These are phyloP conservation scores for Trifolium subterraneum DNA, from an alignment of 306 rosid genomes.

Conservation along the genomic window DNA sequence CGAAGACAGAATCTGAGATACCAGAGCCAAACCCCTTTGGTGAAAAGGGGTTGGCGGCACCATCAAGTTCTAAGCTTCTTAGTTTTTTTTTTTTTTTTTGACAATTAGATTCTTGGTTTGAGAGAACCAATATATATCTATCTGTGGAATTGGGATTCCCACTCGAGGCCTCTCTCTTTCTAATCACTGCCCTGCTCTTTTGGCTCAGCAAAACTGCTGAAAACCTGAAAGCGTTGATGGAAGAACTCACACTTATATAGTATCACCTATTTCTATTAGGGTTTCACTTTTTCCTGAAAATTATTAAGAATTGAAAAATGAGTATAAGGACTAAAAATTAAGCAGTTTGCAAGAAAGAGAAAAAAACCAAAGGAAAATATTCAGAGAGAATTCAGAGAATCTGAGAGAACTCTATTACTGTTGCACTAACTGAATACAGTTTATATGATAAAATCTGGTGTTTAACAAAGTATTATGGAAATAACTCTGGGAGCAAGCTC, in stretches of 20 bases:
- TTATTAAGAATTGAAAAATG: not conserved
- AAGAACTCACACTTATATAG: slow-evolving; percentile 6
- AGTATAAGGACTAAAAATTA: no score
- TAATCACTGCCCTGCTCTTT: slow-evolving; percentile 60
- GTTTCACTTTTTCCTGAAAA: not conserved
- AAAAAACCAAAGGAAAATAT: not conserved
- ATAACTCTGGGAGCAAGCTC: slow-evolving; percentile 3
- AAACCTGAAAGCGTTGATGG: not conserved
- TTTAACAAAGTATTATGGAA: slow-evolving; percentile 15
- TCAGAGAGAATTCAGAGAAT: not conserved
- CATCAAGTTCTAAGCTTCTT: slow-evolving; percentile 30
- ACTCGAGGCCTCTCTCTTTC: slow-evolving; percentile 88
- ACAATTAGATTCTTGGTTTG: no score
- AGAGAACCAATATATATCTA: no score
- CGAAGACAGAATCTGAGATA: slow-evolving; percentile 40
- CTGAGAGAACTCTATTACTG: slow-evolving; percentile 1
- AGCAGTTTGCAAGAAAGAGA: not conserved
- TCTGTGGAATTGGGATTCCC: slow-evolving; percentile 43
- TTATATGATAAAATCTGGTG: slow-evolving; percentile 8
- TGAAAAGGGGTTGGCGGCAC: slow-evolving; percentile 52
- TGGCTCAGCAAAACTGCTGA: not conserved
- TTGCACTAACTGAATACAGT: slow-evolving; percentile 3
- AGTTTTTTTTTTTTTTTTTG: not conserved
- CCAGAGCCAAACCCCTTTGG: slow-evolving; percentile 49
- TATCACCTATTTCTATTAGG: slow-evolving; percentile 1